These are phyloP conservation scores for Iodosphaeria phyllophila DNA, from an alignment of 2,329 filamentous ascomycete genomes.

Conservation along the genomic window DNA sequence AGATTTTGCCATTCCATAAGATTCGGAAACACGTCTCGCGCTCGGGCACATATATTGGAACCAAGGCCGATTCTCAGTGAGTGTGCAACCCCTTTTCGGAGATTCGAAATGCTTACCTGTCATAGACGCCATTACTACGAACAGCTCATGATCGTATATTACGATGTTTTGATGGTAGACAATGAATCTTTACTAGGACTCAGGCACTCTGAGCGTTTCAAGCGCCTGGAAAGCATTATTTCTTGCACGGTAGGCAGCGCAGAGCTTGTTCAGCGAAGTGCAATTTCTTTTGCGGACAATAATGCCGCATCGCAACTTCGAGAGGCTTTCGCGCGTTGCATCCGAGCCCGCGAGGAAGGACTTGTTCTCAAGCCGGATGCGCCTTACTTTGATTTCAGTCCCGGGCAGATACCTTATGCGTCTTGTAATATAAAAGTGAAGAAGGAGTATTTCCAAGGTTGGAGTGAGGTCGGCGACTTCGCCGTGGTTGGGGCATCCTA, in stretches of 20 bases:
- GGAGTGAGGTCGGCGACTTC: constrained; percentile 74
- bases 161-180: constrained; percentile 35
- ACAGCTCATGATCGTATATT: constrained; percentile 44
- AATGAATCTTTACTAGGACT: constrained; percentile 28
- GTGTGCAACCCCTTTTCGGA: too few relatives aligned
- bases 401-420: constrained; percentile 16
- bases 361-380: constrained; percentile 65
- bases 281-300: constrained; percentile 43
- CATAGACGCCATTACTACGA: constrained; percentile 30
- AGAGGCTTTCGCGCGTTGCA: constrained; percentile 46
- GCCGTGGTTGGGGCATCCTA: constrained; percentile 60
- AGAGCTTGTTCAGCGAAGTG: constrained; percentile 44
- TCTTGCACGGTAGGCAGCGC: constrained; percentile 37
- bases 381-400: constrained; percentile 50
- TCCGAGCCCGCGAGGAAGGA: constrained; percentile 53
- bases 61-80: constrained; percentile 48
- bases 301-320: constrained; percentile 35
- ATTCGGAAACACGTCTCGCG: constrained; percentile 64
- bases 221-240: constrained; percentile 36
- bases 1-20: constrained; percentile 60
- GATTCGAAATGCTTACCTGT: too few relatives aligned
- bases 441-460: constrained; percentile 61
- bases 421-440: constrained; percentile 65
- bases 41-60: constrained; percentile 51
- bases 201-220: constrained; percentile 39